Conservation (phyloP, 2,329 filamentous ascomycete species). For the Falciphora oryzae region DNA sequence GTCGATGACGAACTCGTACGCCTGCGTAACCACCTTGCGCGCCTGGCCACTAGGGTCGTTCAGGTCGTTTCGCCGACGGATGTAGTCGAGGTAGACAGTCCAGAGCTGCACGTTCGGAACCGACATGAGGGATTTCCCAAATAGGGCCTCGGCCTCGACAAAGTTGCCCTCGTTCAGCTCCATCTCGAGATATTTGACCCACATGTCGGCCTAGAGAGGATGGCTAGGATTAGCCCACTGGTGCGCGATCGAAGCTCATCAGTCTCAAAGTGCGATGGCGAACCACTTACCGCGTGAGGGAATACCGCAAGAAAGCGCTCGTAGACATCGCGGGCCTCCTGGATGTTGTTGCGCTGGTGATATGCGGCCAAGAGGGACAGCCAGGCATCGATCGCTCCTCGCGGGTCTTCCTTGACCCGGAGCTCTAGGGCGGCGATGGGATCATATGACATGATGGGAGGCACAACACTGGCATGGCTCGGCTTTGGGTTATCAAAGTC, state of each 20-base stretch:
- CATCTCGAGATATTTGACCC: conserved; percentile 84
- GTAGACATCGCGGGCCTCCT: conserved; percentile 74
- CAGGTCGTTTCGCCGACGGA: conserved; percentile 84
- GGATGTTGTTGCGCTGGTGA: conserved; percentile 72
- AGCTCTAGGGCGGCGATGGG: conserved; percentile 78
- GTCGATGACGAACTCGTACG: conserved; percentile 88
- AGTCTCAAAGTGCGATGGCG: not conserved
- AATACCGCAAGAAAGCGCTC: conserved; percentile 85
- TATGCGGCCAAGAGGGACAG: conserved; percentile 79
- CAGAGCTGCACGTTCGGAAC: conserved; percentile 83
- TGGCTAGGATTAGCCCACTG: conserved; percentile 1
- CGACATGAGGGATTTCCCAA: conserved; percentile 68
- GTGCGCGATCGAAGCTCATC: not conserved
- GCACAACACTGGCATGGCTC: conserved; percentile 8
- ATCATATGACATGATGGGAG: conserved; percentile 52
- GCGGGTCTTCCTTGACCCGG: conserved; percentile 84
- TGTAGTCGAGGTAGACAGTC: conserved; percentile 92
- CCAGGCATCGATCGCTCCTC: conserved; percentile 91
- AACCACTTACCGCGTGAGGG: conserved; percentile 74
- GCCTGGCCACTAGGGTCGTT: conserved; percentile 73
- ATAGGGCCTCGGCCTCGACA: conserved; percentile 72
- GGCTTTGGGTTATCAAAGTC: conserved; percentile 7
- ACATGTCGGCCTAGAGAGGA: conserved; percentile 70
- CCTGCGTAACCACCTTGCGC: conserved; percentile 72
- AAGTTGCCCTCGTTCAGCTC: conserved; percentile 85